Evolutionary conservation across 2,329 filamentous ascomycete genomes (phyloP).

Genomic region (Fonsecaea erecta): DNA sequence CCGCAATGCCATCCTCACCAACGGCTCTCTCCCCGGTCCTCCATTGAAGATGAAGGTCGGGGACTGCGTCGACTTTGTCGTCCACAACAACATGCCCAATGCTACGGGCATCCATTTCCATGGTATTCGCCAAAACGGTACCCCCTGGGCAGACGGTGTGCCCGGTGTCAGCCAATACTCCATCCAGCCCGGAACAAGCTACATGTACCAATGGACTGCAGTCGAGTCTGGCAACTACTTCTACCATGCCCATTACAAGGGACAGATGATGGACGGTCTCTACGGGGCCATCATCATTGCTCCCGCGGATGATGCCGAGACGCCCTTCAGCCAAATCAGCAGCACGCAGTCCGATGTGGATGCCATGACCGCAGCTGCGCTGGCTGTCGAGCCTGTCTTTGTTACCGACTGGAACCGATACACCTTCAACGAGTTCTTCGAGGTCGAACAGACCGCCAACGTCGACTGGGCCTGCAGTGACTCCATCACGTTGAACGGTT

Average conservation of each 20-base stretch:
- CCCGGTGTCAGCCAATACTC: slow-evolving; percentile 70
- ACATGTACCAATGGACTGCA: slow-evolving; percentile 62
- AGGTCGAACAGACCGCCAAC: slow-evolving; percentile 40
- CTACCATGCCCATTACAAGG: slow-evolving; percentile 71
- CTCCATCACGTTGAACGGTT: slow-evolving; percentile 66
- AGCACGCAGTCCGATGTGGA: slow-evolving; percentile 41
- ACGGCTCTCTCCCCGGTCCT: slow-evolving; percentile 75
- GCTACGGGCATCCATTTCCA: slow-evolving; percentile 75
- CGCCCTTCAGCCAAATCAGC: slow-evolving; percentile 59
- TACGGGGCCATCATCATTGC: slow-evolving; percentile 69
- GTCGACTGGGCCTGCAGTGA: slow-evolving; percentile 61
- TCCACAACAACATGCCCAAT: slow-evolving; percentile 70
- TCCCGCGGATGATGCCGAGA: slow-evolving; percentile 42
- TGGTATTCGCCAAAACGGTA: slow-evolving; percentile 76
- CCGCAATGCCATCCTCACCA: slow-evolving; percentile 69
- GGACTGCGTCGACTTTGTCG: slow-evolving; percentile 71
- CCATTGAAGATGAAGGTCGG: slow-evolving; percentile 74
- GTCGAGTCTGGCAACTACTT: slow-evolving; percentile 62
- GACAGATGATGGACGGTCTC: slow-evolving; percentile 71
- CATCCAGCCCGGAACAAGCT: slow-evolving; percentile 65
- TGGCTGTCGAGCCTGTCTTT: slow-evolving; percentile 54
- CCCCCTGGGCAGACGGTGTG: slow-evolving; percentile 74
- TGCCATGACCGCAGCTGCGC: slow-evolving; percentile 58
- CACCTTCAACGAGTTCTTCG: slow-evolving; percentile 54
- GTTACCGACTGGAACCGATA: slow-evolving; percentile 63